Base-by-base conservation (phyloP, 495 filamentous ascomycete species). In the Penicillium silybi region DNA sequence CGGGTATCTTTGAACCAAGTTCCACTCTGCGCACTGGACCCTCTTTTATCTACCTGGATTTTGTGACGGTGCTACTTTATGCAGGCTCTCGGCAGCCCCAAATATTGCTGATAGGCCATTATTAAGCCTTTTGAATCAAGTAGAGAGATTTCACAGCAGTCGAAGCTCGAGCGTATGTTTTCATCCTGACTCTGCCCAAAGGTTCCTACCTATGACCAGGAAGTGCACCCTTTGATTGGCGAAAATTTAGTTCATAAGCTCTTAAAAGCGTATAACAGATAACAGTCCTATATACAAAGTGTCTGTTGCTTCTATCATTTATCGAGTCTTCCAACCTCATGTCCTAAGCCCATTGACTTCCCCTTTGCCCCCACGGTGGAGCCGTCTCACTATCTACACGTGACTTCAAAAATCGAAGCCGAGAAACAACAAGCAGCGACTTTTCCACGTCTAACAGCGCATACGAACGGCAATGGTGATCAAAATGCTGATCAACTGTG, bases 401-500 rank as follows among this genome's bases (percentile, higher is more conserved):
- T 51, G 48, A 51, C 37, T 26, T 44, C 40, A 51, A 51, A 51
- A 51, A 51, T 49, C 17, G 5, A n/a, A 23, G 13, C n/a, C 9
- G 6, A 20, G 18, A 15, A 17, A 34, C 23, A 17, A 22, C 47
- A 34, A 41, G 17, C 26, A 38, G 47, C 38, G n/a, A 42, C 47
- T 22, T 41, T 48, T 16, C 22, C 16, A 35, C 22, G 6, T 16
- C 39, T 15, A 41, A 23, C 45, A 29, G 38, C 23, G 26, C 46
- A 16, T 32, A 7, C n/a, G 11, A 34, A 25, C 22, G 17, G 29
- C 41, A 25, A 22, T 38, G 26, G 48, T 45, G 19, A 26, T 47
- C 41, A 67, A 41, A 26, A 70, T 68, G 57, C 46, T 58, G 37
- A 67, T 77, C 39, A 67, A 71, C 27, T 65, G 74, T 23, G 73